A percentile compares a stretch with the other conserved stretches of the same genome.
Conservation (phyloP, 192 early-diverging fungal species). For the Diversispora epigaea region DNA sequence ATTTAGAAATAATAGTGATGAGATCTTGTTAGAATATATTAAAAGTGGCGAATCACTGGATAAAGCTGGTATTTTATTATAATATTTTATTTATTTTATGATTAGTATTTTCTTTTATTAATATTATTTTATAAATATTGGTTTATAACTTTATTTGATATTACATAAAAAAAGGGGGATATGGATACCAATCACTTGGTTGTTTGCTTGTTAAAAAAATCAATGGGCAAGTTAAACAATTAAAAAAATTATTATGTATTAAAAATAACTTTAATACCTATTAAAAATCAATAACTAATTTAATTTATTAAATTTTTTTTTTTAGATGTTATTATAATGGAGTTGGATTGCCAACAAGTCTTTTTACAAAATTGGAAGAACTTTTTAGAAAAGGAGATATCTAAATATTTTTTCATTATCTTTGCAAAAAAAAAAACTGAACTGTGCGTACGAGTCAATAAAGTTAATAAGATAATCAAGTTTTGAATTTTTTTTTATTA, state of each 20-base stretch:
- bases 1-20: slow-evolving; percentile 61
- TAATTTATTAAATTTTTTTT: neutral
- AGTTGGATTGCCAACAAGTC: slow-evolving; percentile 18
- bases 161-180: slow-evolving; percentile 2
- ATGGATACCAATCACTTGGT: slow-evolving; percentile 21
- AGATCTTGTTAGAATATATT: slow-evolving; percentile 65
- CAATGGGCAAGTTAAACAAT: slow-evolving; percentile 4
- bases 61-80: slow-evolving; percentile 64
- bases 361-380: slow-evolving; percentile 13
- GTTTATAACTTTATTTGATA: neutral
- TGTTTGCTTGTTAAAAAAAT: slow-evolving; percentile 23
- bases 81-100: neutral
- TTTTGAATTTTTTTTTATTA: too few species aligned
- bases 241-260: neutral
- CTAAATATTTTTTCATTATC: neutral
- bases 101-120: neutral
- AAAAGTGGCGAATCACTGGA: slow-evolving; percentile 57
- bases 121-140: neutral
- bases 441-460: neutral
- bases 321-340: slow-evolving; percentile 30
- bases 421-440: neutral
- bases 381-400: slow-evolving; percentile 7
- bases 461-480: neutral
- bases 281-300: neutral
- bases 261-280: neutral